Evolutionary conservation across 441 rosid species (phyloP), one percentile per base, ranked within the genome.

Genomic region (Dalechampia spathulata): DNA sequence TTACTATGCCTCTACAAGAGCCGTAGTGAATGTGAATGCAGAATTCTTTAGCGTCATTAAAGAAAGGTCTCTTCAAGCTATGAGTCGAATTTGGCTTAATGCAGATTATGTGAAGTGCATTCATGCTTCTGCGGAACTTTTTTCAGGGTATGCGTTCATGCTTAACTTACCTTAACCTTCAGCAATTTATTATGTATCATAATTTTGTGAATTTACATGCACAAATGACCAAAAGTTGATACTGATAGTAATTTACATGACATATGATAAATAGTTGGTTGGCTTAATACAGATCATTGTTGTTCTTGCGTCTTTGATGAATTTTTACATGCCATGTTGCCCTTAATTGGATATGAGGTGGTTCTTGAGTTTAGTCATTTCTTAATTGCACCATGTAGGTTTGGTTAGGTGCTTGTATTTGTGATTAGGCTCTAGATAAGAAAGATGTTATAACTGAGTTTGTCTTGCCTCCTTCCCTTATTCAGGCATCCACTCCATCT

Each of bases 1-100:
- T 13, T 93, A 93, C 75, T 93, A 93, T 68, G 97, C 99, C 0
- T 82, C 89, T 41, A 93, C 97, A 55, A 93, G 95, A 77, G 90
- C 86, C 28, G 73, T 93, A 63, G 76, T 85, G 72, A 85, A 78
- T 81, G 84, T 75, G 56, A 93, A 93, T 78, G 61, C 83, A 1
- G 85, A 79, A 60, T 93, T 93, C 74, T 87, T 85, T 74, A 73
- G 67, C 81, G 81, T 83, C 64, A 83, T 93, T 56, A 87, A 87
- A 75, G 89, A 82, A 57, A 76, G 90, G 62, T 73, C 86, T 40
- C 76, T 83, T 75, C 76, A 80, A 36, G 87, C 75, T 12, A 93
- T 90, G 99, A 64, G 89, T 58, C 78, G 71, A 34, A 68, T 83
- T 62, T 93, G 99, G 99, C 78, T 85, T 25, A 82, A 82, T 72